Percentiles rank a stretch among this genome's conserved stretches.
Evolutionary conservation across 768 basidiomycete genomes (phyloP).

Genomic region (Boletus speciosus): DNA sequence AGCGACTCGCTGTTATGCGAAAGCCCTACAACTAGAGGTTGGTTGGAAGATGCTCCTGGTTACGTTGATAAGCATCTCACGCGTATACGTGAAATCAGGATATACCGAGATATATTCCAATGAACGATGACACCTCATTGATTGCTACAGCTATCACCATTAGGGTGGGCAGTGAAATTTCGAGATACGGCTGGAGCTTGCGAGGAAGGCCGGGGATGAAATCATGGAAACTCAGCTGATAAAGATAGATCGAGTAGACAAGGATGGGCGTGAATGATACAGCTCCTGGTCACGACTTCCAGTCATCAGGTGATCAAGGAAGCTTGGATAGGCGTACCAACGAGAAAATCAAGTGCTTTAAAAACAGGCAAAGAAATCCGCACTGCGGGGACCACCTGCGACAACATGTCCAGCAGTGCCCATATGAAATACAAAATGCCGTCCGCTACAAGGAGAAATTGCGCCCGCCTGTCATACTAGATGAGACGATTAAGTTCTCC

Average conservation of each 20-base stretch:
- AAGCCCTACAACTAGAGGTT: constrained; percentile 42
- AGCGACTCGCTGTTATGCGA: constrained; percentile 31
- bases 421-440: constrained; percentile 58
- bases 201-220: constrained; percentile 52
- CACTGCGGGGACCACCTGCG: constrained; percentile 51
- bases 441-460: constrained; percentile 60
- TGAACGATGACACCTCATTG: constrained; percentile 64
- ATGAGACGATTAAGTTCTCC: neutral
- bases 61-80: neutral
- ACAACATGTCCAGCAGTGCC: constrained; percentile 57
- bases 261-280: constrained; percentile 65
- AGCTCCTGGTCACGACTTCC: constrained; percentile 33
- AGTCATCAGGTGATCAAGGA: neutral
- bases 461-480: constrained; percentile 37
- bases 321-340: constrained; percentile 48
- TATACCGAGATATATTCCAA: constrained; percentile 56
- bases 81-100: neutral
- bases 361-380: constrained; percentile 45
- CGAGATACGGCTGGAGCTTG: constrained; percentile 43
- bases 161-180: constrained; percentile 45
- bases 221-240: constrained; percentile 49
- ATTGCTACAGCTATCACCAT: constrained; percentile 53
- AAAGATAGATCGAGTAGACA: constrained; percentile 60
- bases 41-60: constrained; percentile 8
- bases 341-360: constrained; percentile 50